Conservation (phyloP, 345 rosid species). For the Arabidopsis thaliana region DNA sequence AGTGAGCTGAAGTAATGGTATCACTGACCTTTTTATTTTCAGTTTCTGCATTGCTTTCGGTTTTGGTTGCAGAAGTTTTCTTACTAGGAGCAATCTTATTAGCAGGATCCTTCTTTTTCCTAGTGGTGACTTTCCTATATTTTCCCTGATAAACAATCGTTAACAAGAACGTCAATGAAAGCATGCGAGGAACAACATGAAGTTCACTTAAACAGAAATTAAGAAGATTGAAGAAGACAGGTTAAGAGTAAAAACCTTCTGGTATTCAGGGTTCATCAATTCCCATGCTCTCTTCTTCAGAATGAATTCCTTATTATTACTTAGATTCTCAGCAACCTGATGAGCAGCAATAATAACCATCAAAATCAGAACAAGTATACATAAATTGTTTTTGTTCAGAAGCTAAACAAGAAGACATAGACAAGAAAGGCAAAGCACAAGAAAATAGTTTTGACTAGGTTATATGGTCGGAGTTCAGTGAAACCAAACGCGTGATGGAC, state of each 20-base stretch:
- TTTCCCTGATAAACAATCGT: slow-evolving; percentile 32
- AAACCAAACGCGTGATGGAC: slow-evolving; percentile 14
- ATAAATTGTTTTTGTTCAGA: background rate
- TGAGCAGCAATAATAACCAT: slow-evolving; percentile 15
- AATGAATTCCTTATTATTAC: slow-evolving; percentile 21
- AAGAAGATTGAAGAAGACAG: background rate
- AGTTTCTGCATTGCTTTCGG: slow-evolving; percentile 29
- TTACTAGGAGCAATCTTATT: slow-evolving; percentile 34
- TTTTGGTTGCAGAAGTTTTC: slow-evolving; percentile 16
- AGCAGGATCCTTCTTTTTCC: slow-evolving; percentile 40
- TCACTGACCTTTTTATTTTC: slow-evolving; percentile 36
- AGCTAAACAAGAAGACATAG: background rate
- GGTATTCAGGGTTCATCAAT: slow-evolving; percentile 38
- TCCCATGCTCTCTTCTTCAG: slow-evolving; percentile 47
- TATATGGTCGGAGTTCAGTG: slow-evolving; percentile 20
- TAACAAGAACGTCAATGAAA: slow-evolving; percentile 6
- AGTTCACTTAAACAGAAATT: background rate
- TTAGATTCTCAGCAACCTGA: slow-evolving; percentile 42
- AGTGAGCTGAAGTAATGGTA: slow-evolving; percentile 1
- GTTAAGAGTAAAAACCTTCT: slow-evolving; percentile 36
- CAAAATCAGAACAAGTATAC: slow-evolving; percentile 7
- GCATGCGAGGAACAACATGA: slow-evolving; percentile 1
- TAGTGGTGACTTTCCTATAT: slow-evolving; percentile 22
- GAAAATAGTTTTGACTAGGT: slow-evolving; percentile 6
- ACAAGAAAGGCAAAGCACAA: slow-evolving; percentile 2